These are phyloP conservation scores for Neoboletus magnificus DNA, from an alignment of 768 basidiomycete genomes.

Conservation along the genomic window DNA sequence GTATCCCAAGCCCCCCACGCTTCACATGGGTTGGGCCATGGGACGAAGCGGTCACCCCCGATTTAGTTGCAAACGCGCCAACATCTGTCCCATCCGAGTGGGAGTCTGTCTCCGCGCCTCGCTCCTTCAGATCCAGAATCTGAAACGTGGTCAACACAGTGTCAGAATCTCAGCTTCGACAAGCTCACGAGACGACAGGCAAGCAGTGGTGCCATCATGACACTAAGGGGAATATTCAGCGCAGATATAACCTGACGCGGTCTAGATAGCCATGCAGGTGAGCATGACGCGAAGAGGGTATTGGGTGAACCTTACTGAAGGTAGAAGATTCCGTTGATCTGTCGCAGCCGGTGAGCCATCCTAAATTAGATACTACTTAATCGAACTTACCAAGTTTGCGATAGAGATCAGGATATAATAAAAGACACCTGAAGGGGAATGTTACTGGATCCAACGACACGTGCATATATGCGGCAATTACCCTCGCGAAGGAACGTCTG, in stretches of 20 bases:
- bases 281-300: not conserved
- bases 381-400: conserved; percentile 58
- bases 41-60: conserved; percentile 35
- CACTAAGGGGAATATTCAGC: conserved; percentile 79
- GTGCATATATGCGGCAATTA: conserved; percentile 24
- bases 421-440: conserved; percentile 52
- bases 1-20: conserved; percentile 40
- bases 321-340: conserved; percentile 82
- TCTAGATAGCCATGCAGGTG: conserved; percentile 36
- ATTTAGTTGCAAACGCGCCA: conserved; percentile 64
- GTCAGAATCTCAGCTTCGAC: not conserved
- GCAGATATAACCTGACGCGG: conserved; percentile 81
- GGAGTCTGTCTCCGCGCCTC: conserved; percentile 73
- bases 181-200: conserved; percentile 68
- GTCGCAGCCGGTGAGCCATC: conserved; percentile 3
- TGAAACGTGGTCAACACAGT: conserved; percentile 26
- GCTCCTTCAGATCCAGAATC: conserved; percentile 81
- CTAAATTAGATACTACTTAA: not conserved
- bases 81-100: conserved; percentile 73
- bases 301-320: conserved; percentile 56
- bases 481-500: conserved; percentile 85
- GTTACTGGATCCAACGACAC: not conserved
- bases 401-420: conserved; percentile 86
- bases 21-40: conserved; percentile 22
- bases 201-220: conserved; percentile 77